These are phyloP conservation scores for Ampelocalamus luodianensis DNA, from an alignment of 176 grass and related monocot genomes.

Conservation along the genomic window DNA sequence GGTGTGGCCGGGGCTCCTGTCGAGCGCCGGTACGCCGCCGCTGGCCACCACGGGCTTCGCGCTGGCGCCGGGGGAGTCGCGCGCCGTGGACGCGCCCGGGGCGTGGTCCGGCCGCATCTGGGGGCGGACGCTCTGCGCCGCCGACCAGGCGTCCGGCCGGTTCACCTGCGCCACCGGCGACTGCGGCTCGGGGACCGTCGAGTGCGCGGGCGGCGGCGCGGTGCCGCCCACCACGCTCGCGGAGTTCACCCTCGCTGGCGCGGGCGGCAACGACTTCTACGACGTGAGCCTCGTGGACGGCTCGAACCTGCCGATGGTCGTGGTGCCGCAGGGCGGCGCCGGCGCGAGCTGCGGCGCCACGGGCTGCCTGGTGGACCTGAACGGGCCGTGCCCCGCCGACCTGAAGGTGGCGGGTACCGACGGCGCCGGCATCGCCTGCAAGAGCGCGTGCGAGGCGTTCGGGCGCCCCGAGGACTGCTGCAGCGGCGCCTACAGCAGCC, in stretches of 20 bases:
- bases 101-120: conserved; percentile 73
- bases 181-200: conserved; percentile 51
- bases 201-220: conserved; percentile 54
- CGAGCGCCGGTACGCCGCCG: conserved; percentile 54
- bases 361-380: conserved; percentile 71
- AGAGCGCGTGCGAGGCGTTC: conserved; percentile 77
- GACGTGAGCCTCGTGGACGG: conserved; percentile 84
- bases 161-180: conserved; percentile 67
- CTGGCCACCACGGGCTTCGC: conserved; percentile 62
- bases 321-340: conserved; percentile 53
- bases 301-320: conserved; percentile 68
- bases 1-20: conserved; percentile 73
- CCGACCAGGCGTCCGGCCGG: neutral
- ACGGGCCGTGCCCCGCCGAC: conserved; percentile 62
- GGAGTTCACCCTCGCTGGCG: conserved; percentile 68
- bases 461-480: conserved; percentile 64
- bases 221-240: conserved; percentile 49
- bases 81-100: conserved; percentile 42
- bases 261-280: conserved; percentile 61
- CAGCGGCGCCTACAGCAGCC: conserved; percentile 58
- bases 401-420: conserved; percentile 48
- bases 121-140: conserved; percentile 56
- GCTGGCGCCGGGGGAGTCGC: conserved; percentile 57
- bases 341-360: conserved; percentile 55
- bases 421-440: conserved; percentile 58